These are phyloP conservation scores for Gossypium bickii DNA, from an alignment of 345 rosid species.

Conservation along the genomic window DNA sequence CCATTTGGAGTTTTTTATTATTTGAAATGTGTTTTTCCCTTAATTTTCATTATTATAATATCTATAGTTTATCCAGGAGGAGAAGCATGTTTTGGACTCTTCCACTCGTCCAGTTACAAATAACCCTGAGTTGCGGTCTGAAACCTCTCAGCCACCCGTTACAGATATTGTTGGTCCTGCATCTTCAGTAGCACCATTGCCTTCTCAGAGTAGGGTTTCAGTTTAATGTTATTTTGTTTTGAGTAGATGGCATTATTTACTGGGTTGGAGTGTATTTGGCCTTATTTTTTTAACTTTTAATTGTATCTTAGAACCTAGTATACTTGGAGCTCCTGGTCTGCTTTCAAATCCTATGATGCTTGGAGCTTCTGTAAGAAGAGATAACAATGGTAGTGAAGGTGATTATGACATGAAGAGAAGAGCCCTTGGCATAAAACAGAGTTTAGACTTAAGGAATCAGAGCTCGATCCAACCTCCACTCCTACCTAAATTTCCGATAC, in stretches of 20 bases:
- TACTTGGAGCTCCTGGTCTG: slow-evolving; percentile 65
- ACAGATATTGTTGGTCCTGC: slow-evolving; percentile 38
- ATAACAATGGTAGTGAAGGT: slow-evolving; percentile 34
- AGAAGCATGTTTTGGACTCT: slow-evolving; percentile 42
- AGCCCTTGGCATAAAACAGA: slow-evolving; percentile 37
- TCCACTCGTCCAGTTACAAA: slow-evolving; percentile 36
- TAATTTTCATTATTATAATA: background rate
- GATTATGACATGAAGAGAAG: slow-evolving; percentile 31
- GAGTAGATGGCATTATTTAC: slow-evolving; percentile 15
- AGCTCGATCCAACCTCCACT: slow-evolving; percentile 62
- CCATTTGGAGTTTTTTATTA: background rate
- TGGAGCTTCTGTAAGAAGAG: slow-evolving; percentile 75
- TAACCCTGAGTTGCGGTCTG: slow-evolving; percentile 51
- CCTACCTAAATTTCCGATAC: slow-evolving; percentile 53
- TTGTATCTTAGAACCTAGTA: slow-evolving; percentile 61
- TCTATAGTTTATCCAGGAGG: slow-evolving; percentile 33
- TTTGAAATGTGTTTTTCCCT: background rate
- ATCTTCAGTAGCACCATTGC: slow-evolving; percentile 36
- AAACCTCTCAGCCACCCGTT: slow-evolving; percentile 51
- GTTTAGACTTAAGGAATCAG: slow-evolving; percentile 56
- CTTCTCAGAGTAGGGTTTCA: slow-evolving; percentile 62
- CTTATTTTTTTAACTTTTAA: slow-evolving; percentile 19
- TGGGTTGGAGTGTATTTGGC: background rate
- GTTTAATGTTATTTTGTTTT: slow-evolving; percentile 13
- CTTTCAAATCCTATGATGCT: slow-evolving; percentile 20